phyloP scores from a whole-genome alignment of 2,329 filamentous ascomycete species.

The Akanthomyces uredinophilus region DNA sequence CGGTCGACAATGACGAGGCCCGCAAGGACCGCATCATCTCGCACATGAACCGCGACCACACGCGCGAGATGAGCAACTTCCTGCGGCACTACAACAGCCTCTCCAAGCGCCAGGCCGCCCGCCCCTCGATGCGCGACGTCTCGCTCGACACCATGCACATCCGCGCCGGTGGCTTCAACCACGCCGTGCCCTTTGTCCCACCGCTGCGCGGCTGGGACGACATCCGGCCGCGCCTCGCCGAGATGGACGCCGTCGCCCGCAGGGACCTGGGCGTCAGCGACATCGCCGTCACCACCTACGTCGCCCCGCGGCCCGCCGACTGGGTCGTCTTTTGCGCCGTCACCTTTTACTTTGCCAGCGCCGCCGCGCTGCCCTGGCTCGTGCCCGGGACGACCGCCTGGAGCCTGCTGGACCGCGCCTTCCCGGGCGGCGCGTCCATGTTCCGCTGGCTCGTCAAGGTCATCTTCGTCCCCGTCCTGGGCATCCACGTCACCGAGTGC shows the following conservation, averaged over 20 bases:
- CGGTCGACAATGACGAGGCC: slow-evolving; percentile 21
- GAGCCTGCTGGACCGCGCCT: slow-evolving; percentile 42
- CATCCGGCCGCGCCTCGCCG: slow-evolving; percentile 63
- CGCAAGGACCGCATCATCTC: slow-evolving; percentile 45
- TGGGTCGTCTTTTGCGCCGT: slow-evolving; percentile 51
- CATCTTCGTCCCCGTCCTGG: slow-evolving; percentile 55
- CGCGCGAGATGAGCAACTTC: slow-evolving; percentile 68
- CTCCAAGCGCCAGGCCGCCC: slow-evolving; percentile 48
- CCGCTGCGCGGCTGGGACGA: slow-evolving; percentile 65
- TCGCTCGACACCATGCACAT: slow-evolving; percentile 16
- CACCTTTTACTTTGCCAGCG: slow-evolving; percentile 48
- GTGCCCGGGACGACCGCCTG: slow-evolving; percentile 46
- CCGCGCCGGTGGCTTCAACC: slow-evolving; percentile 26
- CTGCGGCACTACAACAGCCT: slow-evolving; percentile 66
- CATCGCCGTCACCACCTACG: slow-evolving; percentile 37
- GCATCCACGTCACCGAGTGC: slow-evolving; percentile 62
- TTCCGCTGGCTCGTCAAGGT: slow-evolving; percentile 55
- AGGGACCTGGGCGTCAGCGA: slow-evolving; percentile 54
- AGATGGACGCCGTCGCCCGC: slow-evolving; percentile 59
- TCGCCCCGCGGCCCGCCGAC: slow-evolving; percentile 39
- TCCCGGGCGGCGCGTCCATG: slow-evolving; percentile 54
- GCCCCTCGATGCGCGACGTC: slow-evolving; percentile 36
- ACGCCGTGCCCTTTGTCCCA: slow-evolving; percentile 61
- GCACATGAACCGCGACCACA: slow-evolving; percentile 87
- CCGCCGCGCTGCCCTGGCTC: slow-evolving; percentile 45